Evolutionary conservation across 495 filamentous ascomycete species (phyloP).

Genomic region (Pyrenula massariospora): DNA sequence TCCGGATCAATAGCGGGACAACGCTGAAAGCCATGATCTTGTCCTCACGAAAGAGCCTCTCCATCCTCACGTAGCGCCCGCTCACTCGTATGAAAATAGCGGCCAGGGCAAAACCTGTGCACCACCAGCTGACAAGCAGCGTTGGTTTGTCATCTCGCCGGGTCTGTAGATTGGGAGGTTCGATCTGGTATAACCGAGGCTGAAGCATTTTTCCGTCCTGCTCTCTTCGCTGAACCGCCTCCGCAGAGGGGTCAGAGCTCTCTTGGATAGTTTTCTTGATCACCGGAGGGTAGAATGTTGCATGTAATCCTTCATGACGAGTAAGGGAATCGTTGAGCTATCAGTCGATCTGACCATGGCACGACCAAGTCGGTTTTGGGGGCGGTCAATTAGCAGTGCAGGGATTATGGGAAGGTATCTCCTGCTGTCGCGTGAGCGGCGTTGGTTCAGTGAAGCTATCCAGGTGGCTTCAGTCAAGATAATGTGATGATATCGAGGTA

Average conservation of each 20-base stretch:
- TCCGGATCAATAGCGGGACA: slow-evolving; percentile 68
- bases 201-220: neutral
- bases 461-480: no score
- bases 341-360: neutral
- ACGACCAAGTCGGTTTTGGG: neutral
- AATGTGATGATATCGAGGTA: no score
- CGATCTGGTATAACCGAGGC: slow-evolving; percentile 11
- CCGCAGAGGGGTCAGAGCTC: neutral
- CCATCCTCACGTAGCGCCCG: slow-evolving; percentile 71
- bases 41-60: slow-evolving; percentile 77
- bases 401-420: neutral
- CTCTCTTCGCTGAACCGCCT: neutral
- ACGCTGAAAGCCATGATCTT: slow-evolving; percentile 71
- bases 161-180: slow-evolving; percentile 45
- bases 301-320: neutral
- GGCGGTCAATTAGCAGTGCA: neutral
- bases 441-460: no score
- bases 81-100: slow-evolving; percentile 67
- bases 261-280: neutral
- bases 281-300: neutral
- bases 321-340: neutral
- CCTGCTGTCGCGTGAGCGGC: neutral
- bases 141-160: slow-evolving; percentile 55
- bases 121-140: slow-evolving; percentile 90
- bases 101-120: slow-evolving; percentile 65